A percentile compares a stretch with the other conserved stretches of the same genome.
Evolutionary conservation across 2,329 filamentous ascomycete genomes (phyloP).

Genomic region (Fonsecaea multimorphosa): DNA sequence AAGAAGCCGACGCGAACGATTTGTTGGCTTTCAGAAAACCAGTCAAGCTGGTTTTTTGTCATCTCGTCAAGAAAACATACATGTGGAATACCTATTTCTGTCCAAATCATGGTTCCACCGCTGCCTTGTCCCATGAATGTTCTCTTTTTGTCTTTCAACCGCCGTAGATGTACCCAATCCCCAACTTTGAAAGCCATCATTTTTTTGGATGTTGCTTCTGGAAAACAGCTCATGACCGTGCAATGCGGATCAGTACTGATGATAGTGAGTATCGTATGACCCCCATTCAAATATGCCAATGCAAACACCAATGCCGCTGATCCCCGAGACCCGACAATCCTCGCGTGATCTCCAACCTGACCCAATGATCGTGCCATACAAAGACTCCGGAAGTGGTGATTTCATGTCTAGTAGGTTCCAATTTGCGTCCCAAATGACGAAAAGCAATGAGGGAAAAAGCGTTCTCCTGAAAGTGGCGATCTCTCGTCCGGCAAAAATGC

Average conservation of each 20-base stretch:
- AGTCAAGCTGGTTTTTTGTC: too few species aligned
- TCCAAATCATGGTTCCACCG: too few species aligned
- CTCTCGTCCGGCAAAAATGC: constrained; percentile 2
- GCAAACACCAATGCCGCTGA: constrained; percentile 1
- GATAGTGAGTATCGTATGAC: background rate
- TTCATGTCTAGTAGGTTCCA: background rate
- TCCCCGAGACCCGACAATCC: background rate
- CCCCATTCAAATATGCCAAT: background rate
- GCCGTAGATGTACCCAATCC: background rate
- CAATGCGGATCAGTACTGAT: background rate
- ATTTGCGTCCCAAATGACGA: background rate
- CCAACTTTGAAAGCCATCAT: background rate
- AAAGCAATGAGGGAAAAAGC: background rate
- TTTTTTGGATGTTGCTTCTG: background rate
- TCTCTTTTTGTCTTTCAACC: background rate
- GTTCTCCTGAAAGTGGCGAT: background rate
- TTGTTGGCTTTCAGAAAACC: too few species aligned
- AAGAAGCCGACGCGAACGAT: too few species aligned
- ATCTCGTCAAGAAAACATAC: too few species aligned
- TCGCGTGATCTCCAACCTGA: background rate
- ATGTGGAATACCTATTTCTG: too few species aligned
- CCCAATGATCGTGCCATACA: background rate
- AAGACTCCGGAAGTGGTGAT: constrained; percentile 1
- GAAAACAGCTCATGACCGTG: background rate
- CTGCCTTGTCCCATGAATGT: too few species aligned